Evolutionary conservation across 768 basidiomycete genomes (phyloP).

Genomic region (Strobilomyces dryophilus): DNA sequence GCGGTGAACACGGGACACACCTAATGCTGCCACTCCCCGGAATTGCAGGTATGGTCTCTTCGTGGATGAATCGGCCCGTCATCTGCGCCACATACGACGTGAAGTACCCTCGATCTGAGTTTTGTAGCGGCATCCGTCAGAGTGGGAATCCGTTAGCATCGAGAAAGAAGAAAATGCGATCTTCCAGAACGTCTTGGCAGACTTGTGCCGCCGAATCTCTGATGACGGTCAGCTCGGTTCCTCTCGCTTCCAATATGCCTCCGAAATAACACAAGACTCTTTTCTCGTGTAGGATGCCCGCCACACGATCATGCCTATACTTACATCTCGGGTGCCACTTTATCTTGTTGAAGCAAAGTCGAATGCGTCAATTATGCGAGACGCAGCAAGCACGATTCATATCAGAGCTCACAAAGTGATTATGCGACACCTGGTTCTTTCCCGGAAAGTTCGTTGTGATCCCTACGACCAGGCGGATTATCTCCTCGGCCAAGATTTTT

Average conservation of each 20-base stretch:
- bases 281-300: constrained; percentile 36
- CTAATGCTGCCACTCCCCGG: constrained; percentile 44
- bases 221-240: constrained; percentile 45
- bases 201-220: constrained; percentile 63
- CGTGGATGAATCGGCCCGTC: constrained; percentile 39
- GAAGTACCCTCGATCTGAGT: constrained; percentile 27
- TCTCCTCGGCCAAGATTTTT: constrained; percentile 39
- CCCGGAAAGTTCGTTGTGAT: constrained; percentile 47
- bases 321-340: constrained; percentile 53
- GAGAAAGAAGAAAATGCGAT: constrained; percentile 49
- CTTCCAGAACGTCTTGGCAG: constrained; percentile 64
- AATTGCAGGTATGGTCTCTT: constrained; percentile 41
- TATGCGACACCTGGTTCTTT: constrained; percentile 49
- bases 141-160: constrained; percentile 47
- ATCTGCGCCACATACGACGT: constrained; percentile 36
- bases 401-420: constrained; percentile 41
- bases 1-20: constrained; percentile 17
- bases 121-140: constrained; percentile 36
- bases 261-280: constrained; percentile 46
- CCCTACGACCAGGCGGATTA: constrained; percentile 53
- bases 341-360: constrained; percentile 28
- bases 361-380: background rate
- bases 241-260: constrained; percentile 43
- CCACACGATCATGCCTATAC: no score
- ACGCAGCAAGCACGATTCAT: background rate